Conservation (phyloP, 768 basidiomycete genomes). For the Leucosporidium scottii region DNA sequence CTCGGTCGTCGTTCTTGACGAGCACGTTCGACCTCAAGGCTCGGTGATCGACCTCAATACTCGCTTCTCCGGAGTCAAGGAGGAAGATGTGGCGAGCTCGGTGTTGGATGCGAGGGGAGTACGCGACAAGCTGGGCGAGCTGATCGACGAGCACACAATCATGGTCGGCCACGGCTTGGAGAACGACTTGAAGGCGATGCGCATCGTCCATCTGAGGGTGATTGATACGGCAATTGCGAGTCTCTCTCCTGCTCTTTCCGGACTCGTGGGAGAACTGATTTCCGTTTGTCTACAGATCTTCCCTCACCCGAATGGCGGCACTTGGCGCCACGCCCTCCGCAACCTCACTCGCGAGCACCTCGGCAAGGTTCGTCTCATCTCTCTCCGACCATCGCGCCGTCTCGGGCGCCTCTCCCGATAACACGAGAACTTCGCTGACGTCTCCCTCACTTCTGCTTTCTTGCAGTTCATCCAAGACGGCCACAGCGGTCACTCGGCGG, state of each 20-base stretch:
- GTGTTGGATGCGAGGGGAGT: slow-evolving; percentile 60
- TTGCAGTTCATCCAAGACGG: slow-evolving; percentile 68
- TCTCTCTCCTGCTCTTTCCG: not conserved
- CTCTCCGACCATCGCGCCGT: not conserved
- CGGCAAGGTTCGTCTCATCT: slow-evolving; percentile 40
- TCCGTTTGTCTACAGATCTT: slow-evolving; percentile 50
- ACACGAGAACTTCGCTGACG: too few relatives aligned
- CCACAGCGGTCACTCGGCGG: slow-evolving; percentile 76
- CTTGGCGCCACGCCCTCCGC: slow-evolving; percentile 69
- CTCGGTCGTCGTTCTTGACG: slow-evolving; percentile 58
- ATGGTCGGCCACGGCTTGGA: slow-evolving; percentile 69
- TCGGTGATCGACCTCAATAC: slow-evolving; percentile 75
- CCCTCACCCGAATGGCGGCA: slow-evolving; percentile 69
- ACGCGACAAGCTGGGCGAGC: slow-evolving; percentile 58
- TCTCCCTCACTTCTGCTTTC: not conserved
- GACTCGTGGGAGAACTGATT: not conserved
- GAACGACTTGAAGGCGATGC: slow-evolving; percentile 84
- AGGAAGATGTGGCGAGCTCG: slow-evolving; percentile 47
- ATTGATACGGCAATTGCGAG: slow-evolving; percentile 70
- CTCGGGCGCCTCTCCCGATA: too few relatives aligned
- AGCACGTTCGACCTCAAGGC: slow-evolving; percentile 51
- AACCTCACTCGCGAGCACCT: slow-evolving; percentile 78
- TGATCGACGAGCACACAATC: slow-evolving; percentile 73
- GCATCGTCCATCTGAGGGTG: slow-evolving; percentile 73
- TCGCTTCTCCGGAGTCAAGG: slow-evolving; percentile 46